phyloP scores from a whole-genome alignment of 495 filamentous ascomycete genomes.

The Poronia punctata region DNA sequence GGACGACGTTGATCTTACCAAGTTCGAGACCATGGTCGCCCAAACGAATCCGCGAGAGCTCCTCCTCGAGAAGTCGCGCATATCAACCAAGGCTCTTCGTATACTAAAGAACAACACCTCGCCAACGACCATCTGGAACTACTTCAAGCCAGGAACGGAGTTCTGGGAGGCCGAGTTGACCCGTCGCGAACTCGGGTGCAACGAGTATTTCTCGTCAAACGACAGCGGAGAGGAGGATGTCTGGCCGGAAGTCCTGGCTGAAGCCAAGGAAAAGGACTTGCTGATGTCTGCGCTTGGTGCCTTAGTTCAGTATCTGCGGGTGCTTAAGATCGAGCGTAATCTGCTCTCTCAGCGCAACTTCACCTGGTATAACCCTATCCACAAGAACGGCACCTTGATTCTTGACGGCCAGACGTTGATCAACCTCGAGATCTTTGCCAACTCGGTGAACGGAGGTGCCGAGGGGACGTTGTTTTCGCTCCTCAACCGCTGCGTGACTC shows the following conservation, averaged over 20 bases:
- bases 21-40: constrained; percentile 95
- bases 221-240: constrained; percentile 55
- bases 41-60: constrained; percentile 88
- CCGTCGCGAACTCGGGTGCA: constrained; percentile 72
- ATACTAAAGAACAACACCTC: constrained; percentile 94
- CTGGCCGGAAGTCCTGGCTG: constrained; percentile 73
- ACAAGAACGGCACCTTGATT: constrained; percentile 84
- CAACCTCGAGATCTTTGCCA: constrained; percentile 95
- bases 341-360: constrained; percentile 89
- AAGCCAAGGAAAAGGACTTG: constrained; percentile 71
- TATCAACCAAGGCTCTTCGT: constrained; percentile 79
- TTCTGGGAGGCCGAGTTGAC: constrained; percentile 87
- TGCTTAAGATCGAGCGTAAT: constrained; percentile 82
- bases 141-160: constrained; percentile 79
- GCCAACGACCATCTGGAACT: constrained; percentile 92
- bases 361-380: constrained; percentile 86
- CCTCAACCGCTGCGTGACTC: constrained; percentile 90
- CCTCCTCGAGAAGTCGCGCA: constrained; percentile 77
- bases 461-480: constrained; percentile 86
- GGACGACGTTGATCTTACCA: constrained; percentile 91
- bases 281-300: constrained; percentile 92
- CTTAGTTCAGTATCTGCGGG: constrained; percentile 76
- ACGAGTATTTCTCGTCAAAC: constrained; percentile 67
- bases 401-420: constrained; percentile 95
- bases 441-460: constrained; percentile 77